phyloP scores from a whole-genome alignment of 805 yeast species.

The Zygoascus ofunaensis region DNA sequence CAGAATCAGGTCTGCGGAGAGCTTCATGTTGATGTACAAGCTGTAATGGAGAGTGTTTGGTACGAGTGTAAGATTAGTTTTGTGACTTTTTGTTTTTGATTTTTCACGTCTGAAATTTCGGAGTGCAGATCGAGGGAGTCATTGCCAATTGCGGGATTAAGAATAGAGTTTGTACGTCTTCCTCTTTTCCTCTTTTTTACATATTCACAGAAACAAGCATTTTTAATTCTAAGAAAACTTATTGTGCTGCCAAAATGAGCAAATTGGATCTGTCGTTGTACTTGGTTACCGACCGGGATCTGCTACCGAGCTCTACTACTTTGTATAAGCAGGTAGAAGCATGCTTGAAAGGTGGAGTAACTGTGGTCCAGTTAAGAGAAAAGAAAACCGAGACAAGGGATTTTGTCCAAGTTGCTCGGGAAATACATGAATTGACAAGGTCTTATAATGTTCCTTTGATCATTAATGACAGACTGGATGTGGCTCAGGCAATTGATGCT shows the following conservation, averaged over 20 bases:
- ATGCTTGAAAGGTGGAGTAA: slow-evolving; percentile 64
- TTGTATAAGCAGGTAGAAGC: slow-evolving; percentile 50
- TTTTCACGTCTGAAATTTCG: no score
- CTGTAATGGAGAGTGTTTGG: not conserved
- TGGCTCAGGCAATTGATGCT: slow-evolving; percentile 81
- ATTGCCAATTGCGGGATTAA: no score
- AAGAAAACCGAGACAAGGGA: slow-evolving; percentile 59
- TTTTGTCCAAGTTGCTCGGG: slow-evolving; percentile 53
- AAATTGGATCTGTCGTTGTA: slow-evolving; percentile 52
- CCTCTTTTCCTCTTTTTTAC: no score
- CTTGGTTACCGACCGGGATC: slow-evolving; percentile 69
- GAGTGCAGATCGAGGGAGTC: not conserved
- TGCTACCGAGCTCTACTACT: slow-evolving; percentile 53
- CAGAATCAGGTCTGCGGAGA: slow-evolving; percentile 42
- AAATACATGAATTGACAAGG: slow-evolving; percentile 54
- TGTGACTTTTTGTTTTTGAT: no score
- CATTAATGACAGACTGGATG: slow-evolving; percentile 80
- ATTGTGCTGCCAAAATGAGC: no score
- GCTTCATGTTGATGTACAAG: slow-evolving; percentile 35
- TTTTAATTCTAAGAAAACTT: no score
- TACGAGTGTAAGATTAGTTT: no score
- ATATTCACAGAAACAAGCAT: no score
- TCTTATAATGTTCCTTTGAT: slow-evolving; percentile 60
- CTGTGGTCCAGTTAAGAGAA: slow-evolving; percentile 77
- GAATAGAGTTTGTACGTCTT: no score